phyloP scores from a whole-genome alignment of 192 early-diverging fungal genomes.

The Physocladia obscura region DNA sequence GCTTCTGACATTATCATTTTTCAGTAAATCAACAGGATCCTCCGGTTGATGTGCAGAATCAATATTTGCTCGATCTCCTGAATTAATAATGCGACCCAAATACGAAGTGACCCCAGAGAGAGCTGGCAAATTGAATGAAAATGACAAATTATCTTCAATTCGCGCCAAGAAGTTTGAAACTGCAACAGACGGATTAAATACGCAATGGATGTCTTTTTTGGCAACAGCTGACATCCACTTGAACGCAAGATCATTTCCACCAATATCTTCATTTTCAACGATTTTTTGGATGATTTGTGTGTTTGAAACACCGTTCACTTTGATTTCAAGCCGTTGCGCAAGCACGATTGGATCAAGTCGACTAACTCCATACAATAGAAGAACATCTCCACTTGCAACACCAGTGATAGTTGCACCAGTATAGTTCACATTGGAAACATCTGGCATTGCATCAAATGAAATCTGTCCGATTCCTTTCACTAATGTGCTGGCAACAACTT shows the following conservation, averaged over 20 bases:
- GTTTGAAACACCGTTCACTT: constrained; percentile 6
- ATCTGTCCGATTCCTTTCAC: background rate
- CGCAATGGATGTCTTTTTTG: background rate
- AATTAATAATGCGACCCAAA: constrained; percentile 4
- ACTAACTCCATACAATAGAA: background rate
- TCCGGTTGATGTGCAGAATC: background rate
- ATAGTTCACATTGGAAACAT: background rate
- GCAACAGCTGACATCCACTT: background rate
- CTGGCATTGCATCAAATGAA: background rate
- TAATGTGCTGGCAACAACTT: background rate
- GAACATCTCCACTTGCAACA: constrained; percentile 11
- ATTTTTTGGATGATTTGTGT: too few relatives aligned
- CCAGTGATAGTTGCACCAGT: background rate
- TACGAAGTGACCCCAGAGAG: constrained; percentile 1
- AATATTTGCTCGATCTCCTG: background rate
- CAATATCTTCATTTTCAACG: background rate
- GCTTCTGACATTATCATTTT: too few relatives aligned
- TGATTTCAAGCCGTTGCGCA: background rate
- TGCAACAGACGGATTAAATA: background rate
- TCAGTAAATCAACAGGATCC: background rate
- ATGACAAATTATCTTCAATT: constrained; percentile 15
- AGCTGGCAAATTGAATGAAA: constrained; percentile 11
- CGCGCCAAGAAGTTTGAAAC: background rate
- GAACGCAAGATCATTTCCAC: background rate
- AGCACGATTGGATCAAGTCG: background rate